Percentiles rank a stretch among this genome's conserved stretches.
These are phyloP conservation scores for Tricholoma matsutake DNA, from an alignment of 768 basidiomycete species.

Conservation along the genomic window DNA sequence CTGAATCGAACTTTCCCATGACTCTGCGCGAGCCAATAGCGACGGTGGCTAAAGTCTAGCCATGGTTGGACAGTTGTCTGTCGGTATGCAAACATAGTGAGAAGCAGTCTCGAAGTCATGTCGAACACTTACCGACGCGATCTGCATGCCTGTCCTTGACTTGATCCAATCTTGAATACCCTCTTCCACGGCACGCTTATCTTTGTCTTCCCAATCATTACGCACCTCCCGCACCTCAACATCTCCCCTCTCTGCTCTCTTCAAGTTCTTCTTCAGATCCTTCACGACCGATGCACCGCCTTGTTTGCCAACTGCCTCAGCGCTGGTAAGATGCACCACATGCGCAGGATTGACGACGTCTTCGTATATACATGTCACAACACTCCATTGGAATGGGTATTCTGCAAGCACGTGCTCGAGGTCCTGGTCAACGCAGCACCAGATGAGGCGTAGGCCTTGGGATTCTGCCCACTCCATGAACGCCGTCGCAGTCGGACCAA, in stretches of 20 bases:
- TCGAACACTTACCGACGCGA: conserved; percentile 38
- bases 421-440: conserved; percentile 54
- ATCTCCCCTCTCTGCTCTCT: conserved; percentile 51
- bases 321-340: conserved; percentile 36
- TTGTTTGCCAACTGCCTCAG: conserved; percentile 33
- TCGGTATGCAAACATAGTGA: not conserved
- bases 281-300: conserved; percentile 41
- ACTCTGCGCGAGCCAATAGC: conserved; percentile 53
- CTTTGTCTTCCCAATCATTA: conserved; percentile 38
- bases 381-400: conserved; percentile 48
- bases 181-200: conserved; percentile 45
- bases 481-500: conserved; percentile 33
- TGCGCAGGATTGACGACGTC: conserved; percentile 52
- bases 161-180: conserved; percentile 57
- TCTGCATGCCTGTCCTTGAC: conserved; percentile 52
- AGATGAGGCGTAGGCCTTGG: conserved; percentile 50
- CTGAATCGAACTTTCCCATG: conserved; percentile 22
- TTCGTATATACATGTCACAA: conserved; percentile 61
- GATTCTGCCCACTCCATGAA: conserved; percentile 44
- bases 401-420: conserved; percentile 48
- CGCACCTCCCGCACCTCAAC: conserved; percentile 47
- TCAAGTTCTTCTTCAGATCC: conserved; percentile 60
- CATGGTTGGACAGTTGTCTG: conserved; percentile 50
- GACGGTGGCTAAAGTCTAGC: conserved; percentile 51
- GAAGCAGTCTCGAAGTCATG: not conserved